A percentile compares a stretch with the other conserved stretches of the same genome.
Conservation (phyloP, 768 basidiomycete species). For the Suillus luteus region DNA sequence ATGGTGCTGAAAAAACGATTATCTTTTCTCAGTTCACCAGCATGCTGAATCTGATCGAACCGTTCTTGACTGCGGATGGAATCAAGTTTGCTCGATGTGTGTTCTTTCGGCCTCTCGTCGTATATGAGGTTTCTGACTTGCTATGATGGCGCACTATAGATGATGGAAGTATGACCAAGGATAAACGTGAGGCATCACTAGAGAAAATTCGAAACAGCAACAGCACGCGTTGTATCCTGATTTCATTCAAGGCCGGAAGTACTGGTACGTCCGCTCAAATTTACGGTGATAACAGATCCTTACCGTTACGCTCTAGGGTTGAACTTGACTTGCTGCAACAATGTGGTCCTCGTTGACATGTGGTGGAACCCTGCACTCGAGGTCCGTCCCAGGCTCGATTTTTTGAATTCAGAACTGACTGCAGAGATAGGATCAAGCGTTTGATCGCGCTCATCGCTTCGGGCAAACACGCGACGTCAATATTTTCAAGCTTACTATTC, state of each 20-base stretch:
- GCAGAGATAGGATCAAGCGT: conserved; percentile 77
- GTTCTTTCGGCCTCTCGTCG: conserved; percentile 34
- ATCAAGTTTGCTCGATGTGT: conserved; percentile 84
- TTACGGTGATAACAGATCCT: neutral
- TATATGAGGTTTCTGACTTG: conserved; percentile 12
- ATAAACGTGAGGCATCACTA: conserved; percentile 74
- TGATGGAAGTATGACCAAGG: conserved; percentile 83
- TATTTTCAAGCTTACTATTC: conserved; percentile 88
- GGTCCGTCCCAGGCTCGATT: conserved; percentile 40
- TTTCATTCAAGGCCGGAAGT: conserved; percentile 95
- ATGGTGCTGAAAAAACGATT: conserved; percentile 84
- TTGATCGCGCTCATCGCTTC: conserved; percentile 87
- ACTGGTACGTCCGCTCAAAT: conserved; percentile 56
- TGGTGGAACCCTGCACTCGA: conserved; percentile 96
- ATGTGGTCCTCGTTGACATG: conserved; percentile 89
- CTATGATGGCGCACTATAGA: conserved; percentile 47
- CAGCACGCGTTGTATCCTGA: conserved; percentile 75
- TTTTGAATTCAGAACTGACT: conserved; percentile 17
- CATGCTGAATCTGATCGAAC: conserved; percentile 85
- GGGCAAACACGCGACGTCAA: conserved; percentile 87
- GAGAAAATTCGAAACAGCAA: conserved; percentile 66
- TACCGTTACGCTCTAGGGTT: conserved; percentile 51
- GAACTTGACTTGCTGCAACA: conserved; percentile 91
- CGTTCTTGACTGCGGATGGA: conserved; percentile 69
- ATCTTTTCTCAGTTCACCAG: conserved; percentile 93